Evolutionary conservation across 495 filamentous ascomycete genomes (phyloP).

Genomic region (Letharia lupina): DNA sequence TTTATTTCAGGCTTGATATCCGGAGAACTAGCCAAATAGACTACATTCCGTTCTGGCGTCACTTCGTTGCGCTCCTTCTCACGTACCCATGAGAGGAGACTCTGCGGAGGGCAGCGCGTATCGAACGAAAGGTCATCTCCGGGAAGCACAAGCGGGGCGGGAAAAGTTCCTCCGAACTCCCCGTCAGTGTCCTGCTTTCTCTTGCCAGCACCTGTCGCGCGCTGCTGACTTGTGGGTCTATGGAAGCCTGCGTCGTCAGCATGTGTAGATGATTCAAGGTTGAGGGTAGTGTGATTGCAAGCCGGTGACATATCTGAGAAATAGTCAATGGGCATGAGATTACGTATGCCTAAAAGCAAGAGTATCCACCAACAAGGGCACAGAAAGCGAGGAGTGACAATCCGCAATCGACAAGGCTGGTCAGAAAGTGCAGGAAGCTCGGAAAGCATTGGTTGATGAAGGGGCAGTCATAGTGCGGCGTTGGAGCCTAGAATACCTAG

Average conservation of each 20-base stretch:
- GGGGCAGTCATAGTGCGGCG: not conserved
- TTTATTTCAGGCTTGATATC: constrained; percentile 28
- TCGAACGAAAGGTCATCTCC: constrained; percentile 50
- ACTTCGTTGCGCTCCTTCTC: constrained; percentile 46
- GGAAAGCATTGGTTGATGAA: not conserved
- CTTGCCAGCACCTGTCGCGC: constrained; percentile 10
- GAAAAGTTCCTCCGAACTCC: constrained; percentile 35
- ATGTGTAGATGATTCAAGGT: not conserved
- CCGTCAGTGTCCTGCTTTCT: not conserved
- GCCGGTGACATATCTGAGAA: not conserved
- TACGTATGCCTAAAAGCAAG: too few relatives aligned
- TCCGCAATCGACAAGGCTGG: not conserved
- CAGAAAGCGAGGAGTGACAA: not conserved
- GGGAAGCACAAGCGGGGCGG: constrained; percentile 53
- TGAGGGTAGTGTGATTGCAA: constrained; percentile 1
- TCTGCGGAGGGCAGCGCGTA: constrained; percentile 48
- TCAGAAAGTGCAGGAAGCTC: not conserved
- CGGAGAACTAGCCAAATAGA: constrained; percentile 48
- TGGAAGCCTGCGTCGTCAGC: constrained; percentile 13
- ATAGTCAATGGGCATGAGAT: not conserved
- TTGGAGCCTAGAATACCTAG: not conserved
- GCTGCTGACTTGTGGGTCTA: constrained; percentile 8
- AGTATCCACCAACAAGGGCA: not conserved
- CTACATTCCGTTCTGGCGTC: constrained; percentile 37
- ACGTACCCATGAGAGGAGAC: constrained; percentile 45